Conservation (phyloP, 2,329 filamentous ascomycete genomes). For the Cordyceps pruinosa region DNA sequence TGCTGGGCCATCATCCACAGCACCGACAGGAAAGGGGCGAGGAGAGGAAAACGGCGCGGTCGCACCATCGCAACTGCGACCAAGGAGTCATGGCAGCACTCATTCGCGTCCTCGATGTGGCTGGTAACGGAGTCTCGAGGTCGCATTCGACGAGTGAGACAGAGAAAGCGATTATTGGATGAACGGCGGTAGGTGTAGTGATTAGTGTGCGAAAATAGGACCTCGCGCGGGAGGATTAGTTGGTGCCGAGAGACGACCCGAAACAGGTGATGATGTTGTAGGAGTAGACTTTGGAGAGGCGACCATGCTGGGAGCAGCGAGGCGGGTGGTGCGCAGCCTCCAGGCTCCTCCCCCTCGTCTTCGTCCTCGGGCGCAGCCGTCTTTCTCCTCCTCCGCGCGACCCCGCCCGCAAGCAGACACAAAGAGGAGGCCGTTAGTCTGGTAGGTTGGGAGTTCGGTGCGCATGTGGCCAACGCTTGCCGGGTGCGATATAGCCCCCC, state of each 20-base stretch:
- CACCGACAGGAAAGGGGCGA: not conserved
- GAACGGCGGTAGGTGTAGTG: not conserved
- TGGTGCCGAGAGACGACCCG: not conserved
- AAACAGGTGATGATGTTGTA: slow-evolving; percentile 5
- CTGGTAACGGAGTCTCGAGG: not conserved
- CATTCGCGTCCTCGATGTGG: not conserved
- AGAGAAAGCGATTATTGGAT: not conserved
- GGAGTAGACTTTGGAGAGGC: slow-evolving; percentile 1
- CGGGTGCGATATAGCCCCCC: slow-evolving; percentile 5
- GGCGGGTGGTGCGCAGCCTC: slow-evolving; percentile 5
- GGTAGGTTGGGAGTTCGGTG: too few relatives aligned
- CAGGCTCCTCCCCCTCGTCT: too few relatives aligned
- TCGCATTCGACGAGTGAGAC: not conserved
- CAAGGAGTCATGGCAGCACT: not conserved
- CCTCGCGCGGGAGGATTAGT: not conserved
- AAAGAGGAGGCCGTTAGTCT: not conserved
- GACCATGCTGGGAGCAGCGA: not conserved
- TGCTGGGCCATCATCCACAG: not conserved
- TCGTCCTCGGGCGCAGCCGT: too few relatives aligned
- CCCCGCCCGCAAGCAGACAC: slow-evolving; percentile 10
- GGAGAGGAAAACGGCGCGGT: too few relatives aligned
- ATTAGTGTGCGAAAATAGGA: not conserved
- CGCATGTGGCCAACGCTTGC: not conserved
- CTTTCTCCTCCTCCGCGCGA: not conserved
- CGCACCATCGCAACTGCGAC: not conserved